Conservation (phyloP, 2,329 filamentous ascomycete species). For the Colletotrichum navitas region DNA sequence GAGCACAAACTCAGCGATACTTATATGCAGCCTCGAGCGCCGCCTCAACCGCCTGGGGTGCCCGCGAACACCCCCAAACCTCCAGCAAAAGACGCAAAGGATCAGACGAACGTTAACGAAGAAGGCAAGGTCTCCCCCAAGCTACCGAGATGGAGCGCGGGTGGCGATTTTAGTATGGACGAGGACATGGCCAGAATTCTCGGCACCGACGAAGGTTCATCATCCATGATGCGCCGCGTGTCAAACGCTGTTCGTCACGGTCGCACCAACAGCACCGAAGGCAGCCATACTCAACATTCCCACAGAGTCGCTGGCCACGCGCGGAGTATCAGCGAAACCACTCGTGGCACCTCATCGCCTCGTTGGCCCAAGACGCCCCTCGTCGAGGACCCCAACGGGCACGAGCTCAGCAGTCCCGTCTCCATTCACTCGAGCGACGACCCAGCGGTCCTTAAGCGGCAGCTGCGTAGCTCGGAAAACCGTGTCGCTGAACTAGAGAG, state of each 20-base stretch:
- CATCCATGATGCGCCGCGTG: conserved; percentile 86
- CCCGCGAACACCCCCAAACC: conserved; percentile 53
- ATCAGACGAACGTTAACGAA: conserved; percentile 58
- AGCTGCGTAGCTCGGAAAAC: conserved; percentile 85
- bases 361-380: conserved; percentile 79
- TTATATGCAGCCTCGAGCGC: conserved; percentile 70
- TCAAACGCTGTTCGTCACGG: conserved; percentile 96
- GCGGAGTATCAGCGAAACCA: conserved; percentile 76
- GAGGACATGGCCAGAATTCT: conserved; percentile 95
- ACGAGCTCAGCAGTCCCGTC: conserved; percentile 79
- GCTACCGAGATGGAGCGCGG: conserved; percentile 80
- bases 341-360: conserved; percentile 72
- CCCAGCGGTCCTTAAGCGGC: conserved; percentile 75
- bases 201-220: conserved; percentile 79
- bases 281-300: conserved; percentile 52
- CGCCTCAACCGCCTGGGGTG: conserved; percentile 63
- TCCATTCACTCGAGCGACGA: conserved; percentile 75
- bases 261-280: conserved; percentile 84
- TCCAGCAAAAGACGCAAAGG: conserved; percentile 63
- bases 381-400: conserved; percentile 60
- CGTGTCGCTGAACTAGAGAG: conserved; percentile 87
- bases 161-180: conserved; percentile 92
- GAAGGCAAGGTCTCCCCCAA: conserved; percentile 71
- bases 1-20: conserved; percentile 63
- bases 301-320: conserved; percentile 59